Conservation (phyloP, 106 monocot genomes). For the Platanthera guangdongensis region DNA sequence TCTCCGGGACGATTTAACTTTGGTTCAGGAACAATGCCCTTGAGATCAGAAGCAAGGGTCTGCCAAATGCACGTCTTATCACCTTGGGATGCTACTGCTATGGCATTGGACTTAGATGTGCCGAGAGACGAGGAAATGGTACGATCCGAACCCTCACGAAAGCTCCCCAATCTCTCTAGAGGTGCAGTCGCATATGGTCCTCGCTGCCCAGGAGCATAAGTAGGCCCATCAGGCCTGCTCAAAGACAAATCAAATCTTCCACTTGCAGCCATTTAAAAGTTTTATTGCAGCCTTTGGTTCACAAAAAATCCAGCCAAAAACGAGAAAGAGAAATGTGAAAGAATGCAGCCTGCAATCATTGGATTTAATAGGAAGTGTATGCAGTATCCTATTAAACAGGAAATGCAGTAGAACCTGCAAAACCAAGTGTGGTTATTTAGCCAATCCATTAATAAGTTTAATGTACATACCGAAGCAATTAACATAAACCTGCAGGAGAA, state of each 20-base stretch:
- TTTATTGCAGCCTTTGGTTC: neutral
- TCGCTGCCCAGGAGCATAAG: constrained; percentile 25
- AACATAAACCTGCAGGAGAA: neutral
- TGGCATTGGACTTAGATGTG: constrained; percentile 17
- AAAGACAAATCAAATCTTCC: constrained; percentile 39
- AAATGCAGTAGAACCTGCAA: constrained; percentile 2
- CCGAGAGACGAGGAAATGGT: constrained; percentile 10
- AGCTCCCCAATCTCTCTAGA: constrained; percentile 45
- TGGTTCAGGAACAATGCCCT: constrained; percentile 20
- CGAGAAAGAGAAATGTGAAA: neutral
- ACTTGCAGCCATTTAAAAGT: constrained; percentile 30
- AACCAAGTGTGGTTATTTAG: neutral
- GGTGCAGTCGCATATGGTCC: constrained; percentile 17
- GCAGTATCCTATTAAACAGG: constrained; percentile 4
- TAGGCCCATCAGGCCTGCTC: constrained; percentile 39
- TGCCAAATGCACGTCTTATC: constrained; percentile 30
- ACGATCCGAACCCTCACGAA: constrained; percentile 41
- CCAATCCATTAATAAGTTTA: neutral
- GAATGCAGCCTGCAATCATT: constrained; percentile 5
- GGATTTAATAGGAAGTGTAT: neutral
- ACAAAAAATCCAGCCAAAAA: neutral
- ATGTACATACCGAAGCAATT: neutral
- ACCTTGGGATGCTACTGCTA: constrained; percentile 14
- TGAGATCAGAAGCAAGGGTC: constrained; percentile 35
- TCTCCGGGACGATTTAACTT: constrained; percentile 32